Percentiles rank a stretch among this genome's conserved stretches.
Evolutionary conservation across 176 grass and related monocot species (phyloP).

Genomic region (Lolium perenne): DNA sequence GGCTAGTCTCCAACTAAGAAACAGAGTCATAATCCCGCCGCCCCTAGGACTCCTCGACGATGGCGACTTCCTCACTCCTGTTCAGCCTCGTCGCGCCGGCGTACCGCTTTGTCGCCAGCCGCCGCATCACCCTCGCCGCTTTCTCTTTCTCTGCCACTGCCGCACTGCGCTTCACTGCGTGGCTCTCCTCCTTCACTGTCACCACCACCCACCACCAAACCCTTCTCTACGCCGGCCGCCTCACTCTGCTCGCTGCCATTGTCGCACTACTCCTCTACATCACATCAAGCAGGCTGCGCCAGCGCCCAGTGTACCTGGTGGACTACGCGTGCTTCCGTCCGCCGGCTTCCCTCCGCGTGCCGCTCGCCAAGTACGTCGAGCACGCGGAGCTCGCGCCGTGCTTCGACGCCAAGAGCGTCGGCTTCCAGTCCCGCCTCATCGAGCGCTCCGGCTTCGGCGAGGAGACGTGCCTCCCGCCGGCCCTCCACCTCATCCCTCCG

Average conservation of each 20-base stretch:
- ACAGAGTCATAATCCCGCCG: not conserved
- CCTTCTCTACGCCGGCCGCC: too few relatives aligned
- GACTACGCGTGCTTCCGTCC: slow-evolving; percentile 79
- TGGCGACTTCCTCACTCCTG: slow-evolving; percentile 20
- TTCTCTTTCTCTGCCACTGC: not conserved
- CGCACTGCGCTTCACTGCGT: not conserved
- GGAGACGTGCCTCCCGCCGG: slow-evolving; percentile 51
- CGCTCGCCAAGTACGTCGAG: slow-evolving; percentile 53
- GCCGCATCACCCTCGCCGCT: not conserved
- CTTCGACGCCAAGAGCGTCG: slow-evolving; percentile 36
- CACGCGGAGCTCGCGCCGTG: slow-evolving; percentile 26
- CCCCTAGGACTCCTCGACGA: not conserved
- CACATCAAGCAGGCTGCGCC: slow-evolving; percentile 13
- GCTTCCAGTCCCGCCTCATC: slow-evolving; percentile 47
- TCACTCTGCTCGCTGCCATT: not conserved
- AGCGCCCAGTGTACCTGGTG: slow-evolving; percentile 64
- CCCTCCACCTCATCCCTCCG: slow-evolving; percentile 33
- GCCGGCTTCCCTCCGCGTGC: slow-evolving; percentile 30
- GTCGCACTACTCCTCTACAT: not conserved
- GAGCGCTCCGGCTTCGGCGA: slow-evolving; percentile 53
- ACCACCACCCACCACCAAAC: too few relatives aligned
- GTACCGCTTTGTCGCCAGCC: not conserved
- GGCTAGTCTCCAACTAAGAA: not conserved
- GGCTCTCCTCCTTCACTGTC: not conserved
- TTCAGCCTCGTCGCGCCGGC: not conserved